Percentiles rank a stretch among this genome's conserved stretches.
Conservation (phyloP, 371 early-diverging fungal genomes). For the Syncephalis plumigaleata region DNA sequence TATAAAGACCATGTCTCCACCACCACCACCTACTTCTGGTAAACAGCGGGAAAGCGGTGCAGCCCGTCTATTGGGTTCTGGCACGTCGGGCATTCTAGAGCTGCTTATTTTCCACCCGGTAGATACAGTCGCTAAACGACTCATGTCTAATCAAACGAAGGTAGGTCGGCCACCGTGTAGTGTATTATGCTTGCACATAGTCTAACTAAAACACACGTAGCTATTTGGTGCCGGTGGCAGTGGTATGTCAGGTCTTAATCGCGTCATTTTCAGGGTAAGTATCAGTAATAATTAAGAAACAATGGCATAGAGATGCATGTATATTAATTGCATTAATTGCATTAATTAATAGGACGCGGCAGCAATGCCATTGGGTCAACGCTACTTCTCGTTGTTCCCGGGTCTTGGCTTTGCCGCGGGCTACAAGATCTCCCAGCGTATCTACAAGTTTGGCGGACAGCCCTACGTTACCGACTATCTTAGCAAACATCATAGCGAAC, state of each 20-base stretch:
- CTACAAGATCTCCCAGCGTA: slow-evolving; percentile 86
- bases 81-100: slow-evolving; percentile 84
- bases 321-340: neutral
- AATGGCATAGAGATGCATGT: no score
- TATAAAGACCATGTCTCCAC: neutral
- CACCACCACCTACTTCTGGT: neutral
- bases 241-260: no score
- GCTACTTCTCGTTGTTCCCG: slow-evolving; percentile 84
- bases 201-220: neutral
- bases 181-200: no score
- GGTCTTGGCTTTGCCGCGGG: slow-evolving; percentile 95
- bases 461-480: slow-evolving; percentile 88
- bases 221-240: no score
- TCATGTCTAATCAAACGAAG: slow-evolving; percentile 84
- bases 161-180: no score
- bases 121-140: slow-evolving; percentile 94
- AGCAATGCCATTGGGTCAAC: slow-evolving; percentile 21
- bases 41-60: slow-evolving; percentile 39
- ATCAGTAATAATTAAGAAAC: no score
- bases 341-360: slow-evolving; percentile 51
- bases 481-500: slow-evolving; percentile 51
- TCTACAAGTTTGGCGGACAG: slow-evolving; percentile 97
- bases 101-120: slow-evolving; percentile 93
- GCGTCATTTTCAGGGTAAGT: no score
- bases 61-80: slow-evolving; percentile 82